Base-by-base conservation (phyloP, 2,329 filamentous ascomycete genomes). In the Ceratocystis eucalypticola region DNA sequence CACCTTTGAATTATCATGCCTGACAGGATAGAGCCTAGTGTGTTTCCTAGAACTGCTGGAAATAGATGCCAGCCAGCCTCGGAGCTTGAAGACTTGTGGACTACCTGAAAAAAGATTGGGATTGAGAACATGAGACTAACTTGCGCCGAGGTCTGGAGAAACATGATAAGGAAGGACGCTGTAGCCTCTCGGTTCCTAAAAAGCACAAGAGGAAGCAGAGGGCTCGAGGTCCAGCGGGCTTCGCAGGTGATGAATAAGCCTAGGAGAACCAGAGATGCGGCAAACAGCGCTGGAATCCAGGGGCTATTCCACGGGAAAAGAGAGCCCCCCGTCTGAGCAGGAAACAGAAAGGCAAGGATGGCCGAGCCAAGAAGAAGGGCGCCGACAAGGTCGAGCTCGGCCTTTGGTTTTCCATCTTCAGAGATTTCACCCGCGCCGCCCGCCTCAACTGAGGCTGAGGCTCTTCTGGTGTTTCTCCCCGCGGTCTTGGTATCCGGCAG, bases 31-130 rank as follows among this genome's bases (percentile, higher is more conserved):
- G 84, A 85, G 0, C 86, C 87, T 0, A 84, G 68, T 0, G 86
- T 82, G 70, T 90, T 89, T 0, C 87, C 87, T 0, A 82, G 74
- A 0, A 90, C 85, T 0, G 87, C 84, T 0, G 87, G 87, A 50
- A 89, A 79, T 0, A 91, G 76, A 70, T 88, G 84, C 0, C 81
- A 74, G 0, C 81, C 81, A 0, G 86, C 84, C 1, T 77, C 74
- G 0, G 85, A 84, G 57, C 81, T 84, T 0, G 82, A 84, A 2
- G 79, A 80, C 0, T 78, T 75, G 4, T 80, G 75, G 0, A 85
- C 86, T 0, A 87, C 80, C 67, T 88, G 84, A 69, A 89, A 90
- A 74, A 89, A 89, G 0, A 89, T 74, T 0, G 87, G 87, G 0
- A 89, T 80, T 0, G 81, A 80, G 65, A 84, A 86, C 82, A 88